Evolutionary conservation across 768 basidiomycete species (phyloP), one percentile per base, ranked within the genome.

Genomic region (Pisolithus microcarpus): DNA sequence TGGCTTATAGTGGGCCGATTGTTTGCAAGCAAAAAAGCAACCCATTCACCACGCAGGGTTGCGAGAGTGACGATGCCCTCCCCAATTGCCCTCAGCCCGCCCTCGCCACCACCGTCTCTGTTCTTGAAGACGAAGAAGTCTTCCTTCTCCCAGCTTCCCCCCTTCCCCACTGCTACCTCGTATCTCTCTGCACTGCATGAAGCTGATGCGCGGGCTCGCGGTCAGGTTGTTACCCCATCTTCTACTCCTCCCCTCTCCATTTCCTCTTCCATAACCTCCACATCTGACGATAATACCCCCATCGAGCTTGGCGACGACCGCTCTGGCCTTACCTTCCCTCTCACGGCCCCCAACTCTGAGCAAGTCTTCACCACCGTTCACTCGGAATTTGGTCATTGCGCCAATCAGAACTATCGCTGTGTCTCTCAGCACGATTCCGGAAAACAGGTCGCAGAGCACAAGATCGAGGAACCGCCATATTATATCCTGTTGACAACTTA

Each of bases 401-500:
- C 80, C 23, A 84, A 91, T 60, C 81, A 87, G 55, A 73, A 72
- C 23, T 89, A 80, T 63, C 75, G 91, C n/a, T 76, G 80, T 57
- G 77, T 72, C 11, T 85, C 85, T 1, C 73, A 79, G 54, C 84
- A 90, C 63, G 70, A 75, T 9, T 67, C 68, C 2, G 58, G 56
- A 7, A 65, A 71, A 7, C 69, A 77, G 2, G 63, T 87, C 52
- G 70, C 72, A 48, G 63, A 72, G 49, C 78, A 81, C 60, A 69
- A 79, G 50, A 85, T 89, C 54, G 81, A 85, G 56, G 91, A 94
- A 61, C 95, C 95, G 4, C 88, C 91, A 0, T 92, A 96, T 65
- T 93, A 92, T 69, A 85, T 96, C 61, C 77, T 97, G 39, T 69
- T 98, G 54, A 84, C 88, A 8, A 95, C 93, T 5, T 98, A 97